Evolutionary conservation across 2,329 filamentous ascomycete species (phyloP).

Genomic region (Mycocentrospora acerina): DNA sequence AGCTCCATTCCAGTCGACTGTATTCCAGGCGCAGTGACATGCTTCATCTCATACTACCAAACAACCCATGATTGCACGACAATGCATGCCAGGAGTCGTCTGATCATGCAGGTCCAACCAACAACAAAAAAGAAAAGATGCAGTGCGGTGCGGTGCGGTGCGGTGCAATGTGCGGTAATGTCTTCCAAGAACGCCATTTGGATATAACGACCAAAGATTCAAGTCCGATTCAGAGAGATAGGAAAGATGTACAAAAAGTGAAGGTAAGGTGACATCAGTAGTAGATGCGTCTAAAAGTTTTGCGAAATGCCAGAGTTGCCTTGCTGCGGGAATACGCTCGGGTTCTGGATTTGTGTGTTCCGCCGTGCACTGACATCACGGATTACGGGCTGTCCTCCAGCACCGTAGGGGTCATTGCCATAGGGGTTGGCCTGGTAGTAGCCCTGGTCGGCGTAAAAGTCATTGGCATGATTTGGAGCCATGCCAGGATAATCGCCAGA

Average conservation of each 20-base stretch:
- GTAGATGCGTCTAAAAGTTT: constrained; percentile 69
- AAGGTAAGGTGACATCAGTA: constrained; percentile 4
- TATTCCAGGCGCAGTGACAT: too few relatives aligned
- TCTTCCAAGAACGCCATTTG: too few relatives aligned
- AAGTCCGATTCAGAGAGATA: too few relatives aligned
- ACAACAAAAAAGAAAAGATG: too few relatives aligned
- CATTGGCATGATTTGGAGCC: constrained; percentile 48
- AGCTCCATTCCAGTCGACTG: too few relatives aligned
- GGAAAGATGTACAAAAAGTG: constrained; percentile 5
- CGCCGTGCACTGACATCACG: constrained; percentile 88
- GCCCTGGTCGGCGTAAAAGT: constrained; percentile 57
- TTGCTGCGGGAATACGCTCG: constrained; percentile 85
- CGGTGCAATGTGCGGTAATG: too few relatives aligned
- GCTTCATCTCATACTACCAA: too few relatives aligned
- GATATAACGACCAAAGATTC: constrained; percentile 12
- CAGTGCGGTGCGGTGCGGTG: too few relatives aligned
- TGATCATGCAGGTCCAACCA: too few relatives aligned
- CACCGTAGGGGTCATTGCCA: constrained; percentile 55
- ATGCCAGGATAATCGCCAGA: constrained; percentile 57
- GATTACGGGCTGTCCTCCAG: constrained; percentile 73
- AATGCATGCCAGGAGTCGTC: too few relatives aligned
- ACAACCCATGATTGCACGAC: too few relatives aligned
- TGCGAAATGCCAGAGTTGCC: constrained; percentile 90
- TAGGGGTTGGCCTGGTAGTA: constrained; percentile 61
- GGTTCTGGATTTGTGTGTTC: constrained; percentile 93